These are phyloP conservation scores for Evernia prunastri DNA, from an alignment of 495 filamentous ascomycete genomes.

Conservation along the genomic window DNA sequence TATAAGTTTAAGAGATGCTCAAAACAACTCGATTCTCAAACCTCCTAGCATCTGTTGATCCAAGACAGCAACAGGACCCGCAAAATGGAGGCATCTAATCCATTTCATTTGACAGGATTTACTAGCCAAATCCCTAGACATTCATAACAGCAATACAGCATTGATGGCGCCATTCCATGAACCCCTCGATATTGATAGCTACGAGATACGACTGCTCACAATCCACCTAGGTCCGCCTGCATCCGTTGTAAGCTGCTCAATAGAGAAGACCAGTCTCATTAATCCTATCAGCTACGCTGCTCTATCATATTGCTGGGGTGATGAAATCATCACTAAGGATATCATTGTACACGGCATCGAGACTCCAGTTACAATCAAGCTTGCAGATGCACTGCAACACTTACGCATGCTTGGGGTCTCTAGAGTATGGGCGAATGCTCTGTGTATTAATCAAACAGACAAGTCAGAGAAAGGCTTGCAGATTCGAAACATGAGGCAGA, in stretches of 20 bases:
- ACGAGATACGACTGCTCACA: slow-evolving; percentile 11
- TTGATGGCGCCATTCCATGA: no score
- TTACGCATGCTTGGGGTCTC: slow-evolving; percentile 11
- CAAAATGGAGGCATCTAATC: no score
- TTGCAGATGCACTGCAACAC: slow-evolving; percentile 18
- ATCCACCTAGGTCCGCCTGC: slow-evolving; percentile 9
- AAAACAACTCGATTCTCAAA: no score
- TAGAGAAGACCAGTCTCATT: slow-evolving; percentile 6
- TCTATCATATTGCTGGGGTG: slow-evolving; percentile 22
- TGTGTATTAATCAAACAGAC: slow-evolving; percentile 23
- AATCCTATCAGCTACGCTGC: slow-evolving; percentile 16
- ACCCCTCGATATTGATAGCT: slow-evolving; percentile 9
- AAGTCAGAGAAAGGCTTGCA: slow-evolving; percentile 15
- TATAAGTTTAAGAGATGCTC: no score
- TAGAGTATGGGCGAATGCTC: slow-evolving; percentile 19
- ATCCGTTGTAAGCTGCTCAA: slow-evolving; percentile 16
- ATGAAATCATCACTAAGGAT: slow-evolving; percentile 1
- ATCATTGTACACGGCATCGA: slow-evolving; percentile 11
- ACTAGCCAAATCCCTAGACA: no score
- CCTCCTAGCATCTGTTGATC: no score
- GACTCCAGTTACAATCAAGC: slow-evolving; percentile 10
- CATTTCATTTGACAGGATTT: no score
- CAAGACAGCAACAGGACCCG: no score
- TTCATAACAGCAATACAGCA: no score
- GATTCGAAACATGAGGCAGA: slow-evolving; percentile 16